phyloP scores from a whole-genome alignment of 495 filamentous ascomycete genomes.

The Penicillium lividum region DNA sequence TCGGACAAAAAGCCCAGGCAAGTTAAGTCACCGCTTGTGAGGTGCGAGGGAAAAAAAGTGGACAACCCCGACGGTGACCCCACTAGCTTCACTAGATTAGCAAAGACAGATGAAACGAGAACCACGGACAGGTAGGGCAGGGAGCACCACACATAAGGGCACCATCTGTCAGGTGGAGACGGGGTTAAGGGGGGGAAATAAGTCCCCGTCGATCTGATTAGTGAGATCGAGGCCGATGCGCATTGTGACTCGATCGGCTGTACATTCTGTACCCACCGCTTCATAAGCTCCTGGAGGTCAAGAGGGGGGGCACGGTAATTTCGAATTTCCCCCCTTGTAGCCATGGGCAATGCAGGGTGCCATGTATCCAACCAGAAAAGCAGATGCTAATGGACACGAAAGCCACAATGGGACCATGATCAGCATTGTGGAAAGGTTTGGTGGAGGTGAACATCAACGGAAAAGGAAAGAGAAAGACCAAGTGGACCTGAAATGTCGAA shows the following conservation, averaged over 20 bases:
- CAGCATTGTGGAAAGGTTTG: neutral
- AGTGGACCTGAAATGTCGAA: neutral
- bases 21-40: neutral
- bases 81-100: constrained; percentile 10
- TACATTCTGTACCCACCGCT: constrained; percentile 20
- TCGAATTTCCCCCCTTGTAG: neutral
- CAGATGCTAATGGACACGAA: neutral
- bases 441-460: neutral
- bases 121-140: constrained; percentile 7
- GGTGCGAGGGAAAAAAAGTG: constrained; percentile 11
- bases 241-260: constrained; percentile 21
- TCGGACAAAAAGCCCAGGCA: neutral
- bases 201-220: constrained; percentile 21
- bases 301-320: constrained; percentile 1
- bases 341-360: constrained; percentile 1
- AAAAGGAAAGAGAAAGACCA: neutral
- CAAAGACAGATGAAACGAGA: constrained; percentile 8
- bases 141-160: constrained; percentile 1
- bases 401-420: constrained; percentile 2
- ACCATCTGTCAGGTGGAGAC: constrained; percentile 20
- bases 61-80: constrained; percentile 3
- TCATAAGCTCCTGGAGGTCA: constrained; percentile 9
- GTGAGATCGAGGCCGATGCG: constrained; percentile 10
- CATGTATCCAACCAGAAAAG: neutral
- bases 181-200: constrained; percentile 16